Percentiles rank a stretch among this genome's conserved stretches.
Conservation (phyloP, 2,329 filamentous ascomycete species). For the Nemania bipapillata region DNA sequence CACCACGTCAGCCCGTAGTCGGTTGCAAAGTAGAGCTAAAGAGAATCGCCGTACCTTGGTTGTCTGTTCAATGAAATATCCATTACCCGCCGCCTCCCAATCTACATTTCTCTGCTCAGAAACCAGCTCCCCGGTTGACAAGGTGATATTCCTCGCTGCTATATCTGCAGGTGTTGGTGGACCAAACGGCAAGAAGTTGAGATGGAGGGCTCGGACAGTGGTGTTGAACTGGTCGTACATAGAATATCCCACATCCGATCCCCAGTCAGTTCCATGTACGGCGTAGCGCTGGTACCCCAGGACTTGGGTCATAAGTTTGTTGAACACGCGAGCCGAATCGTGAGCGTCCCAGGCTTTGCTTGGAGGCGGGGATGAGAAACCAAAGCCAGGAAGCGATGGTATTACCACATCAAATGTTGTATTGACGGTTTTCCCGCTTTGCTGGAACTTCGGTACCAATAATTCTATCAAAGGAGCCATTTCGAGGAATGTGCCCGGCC, state of each 20-base stretch:
- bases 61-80: constrained; percentile 5
- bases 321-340: constrained; percentile 22
- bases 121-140: constrained; percentile 12
- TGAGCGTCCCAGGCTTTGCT: neutral
- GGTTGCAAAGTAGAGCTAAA: neutral
- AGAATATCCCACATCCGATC: constrained; percentile 7
- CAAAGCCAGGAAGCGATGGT: constrained; percentile 27
- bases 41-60: constrained; percentile 18
- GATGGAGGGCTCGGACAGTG: constrained; percentile 19
- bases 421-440: neutral
- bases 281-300: constrained; percentile 25
- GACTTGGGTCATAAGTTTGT: constrained; percentile 25
- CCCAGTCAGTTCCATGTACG: constrained; percentile 28
- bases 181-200: constrained; percentile 20
- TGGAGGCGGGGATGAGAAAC: constrained; percentile 18
- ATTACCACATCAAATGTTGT: constrained; percentile 24
- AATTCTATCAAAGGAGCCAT: constrained; percentile 21
- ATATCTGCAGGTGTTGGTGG: constrained; percentile 10
- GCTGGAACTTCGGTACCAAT: constrained; percentile 7
- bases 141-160: constrained; percentile 19
- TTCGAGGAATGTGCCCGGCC: constrained; percentile 27
- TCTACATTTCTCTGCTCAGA: neutral
- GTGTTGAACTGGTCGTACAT: constrained; percentile 27
- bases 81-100: constrained; percentile 12
- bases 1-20: neutral